Percentiles rank a stretch among this genome's conserved stretches.
Evolutionary conservation across 495 filamentous ascomycete species (phyloP).

Genomic region (Daldinia decipiens): DNA sequence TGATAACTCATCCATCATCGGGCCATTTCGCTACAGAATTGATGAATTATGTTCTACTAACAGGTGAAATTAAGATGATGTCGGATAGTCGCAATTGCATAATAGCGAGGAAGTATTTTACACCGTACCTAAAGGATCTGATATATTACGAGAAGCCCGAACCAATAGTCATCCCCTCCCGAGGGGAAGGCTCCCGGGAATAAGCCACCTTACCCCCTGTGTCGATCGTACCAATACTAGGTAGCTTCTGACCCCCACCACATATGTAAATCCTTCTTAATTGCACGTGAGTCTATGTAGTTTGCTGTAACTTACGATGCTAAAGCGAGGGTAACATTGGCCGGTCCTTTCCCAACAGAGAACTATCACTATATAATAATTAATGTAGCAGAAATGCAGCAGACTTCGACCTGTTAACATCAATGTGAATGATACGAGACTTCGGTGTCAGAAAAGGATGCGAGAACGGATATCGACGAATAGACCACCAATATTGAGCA

Average conservation of each 20-base stretch:
- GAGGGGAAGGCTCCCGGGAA: slow-evolving; percentile 36
- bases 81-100: slow-evolving; percentile 1
- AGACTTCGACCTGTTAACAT: slow-evolving; percentile 1
- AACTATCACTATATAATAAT: neutral
- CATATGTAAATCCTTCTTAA: slow-evolving; percentile 3
- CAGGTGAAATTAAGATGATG: neutral
- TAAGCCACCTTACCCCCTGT: slow-evolving; percentile 37
- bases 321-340: slow-evolving; percentile 5
- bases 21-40: neutral
- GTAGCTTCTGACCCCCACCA: slow-evolving; percentile 41
- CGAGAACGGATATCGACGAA: slow-evolving; percentile 24
- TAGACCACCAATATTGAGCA: slow-evolving; percentile 21
- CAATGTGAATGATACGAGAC: slow-evolving; percentile 9
- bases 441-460: slow-evolving; percentile 15
- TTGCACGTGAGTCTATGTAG: slow-evolving; percentile 33
- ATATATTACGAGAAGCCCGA: slow-evolving; percentile 13
- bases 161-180: slow-evolving; percentile 28
- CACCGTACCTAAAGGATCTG: slow-evolving; percentile 11
- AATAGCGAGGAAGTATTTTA: slow-evolving; percentile 3
- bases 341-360: slow-evolving; percentile 8
- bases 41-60: neutral
- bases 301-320: slow-evolving; percentile 26
- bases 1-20: neutral
- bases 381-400: neutral
- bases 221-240: slow-evolving; percentile 40